Percentiles rank a stretch among this genome's conserved stretches.
phyloP scores from a whole-genome alignment of 1,284 basidiomycete genomes.

The Schizophyllum amplum region DNA sequence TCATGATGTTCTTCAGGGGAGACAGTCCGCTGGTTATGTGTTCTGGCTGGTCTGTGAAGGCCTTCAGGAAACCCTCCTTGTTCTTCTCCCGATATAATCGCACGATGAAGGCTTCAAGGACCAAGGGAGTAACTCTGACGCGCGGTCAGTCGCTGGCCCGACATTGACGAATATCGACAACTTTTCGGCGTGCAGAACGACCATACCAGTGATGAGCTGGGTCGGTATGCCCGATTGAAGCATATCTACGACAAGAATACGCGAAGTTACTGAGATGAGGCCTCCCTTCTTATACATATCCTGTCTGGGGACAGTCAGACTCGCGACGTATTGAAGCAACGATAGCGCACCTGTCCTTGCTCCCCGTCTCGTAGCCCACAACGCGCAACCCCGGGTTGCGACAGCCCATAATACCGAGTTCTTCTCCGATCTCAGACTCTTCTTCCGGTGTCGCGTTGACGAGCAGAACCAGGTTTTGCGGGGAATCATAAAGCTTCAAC shows the following conservation, averaged over 20 bases:
- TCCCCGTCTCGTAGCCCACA: slow-evolving; percentile 78
- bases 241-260: slow-evolving; percentile 95
- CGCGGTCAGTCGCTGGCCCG: neutral
- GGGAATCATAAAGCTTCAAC: slow-evolving; percentile 88
- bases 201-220: slow-evolving; percentile 70
- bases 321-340: neutral
- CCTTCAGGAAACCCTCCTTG: slow-evolving; percentile 86
- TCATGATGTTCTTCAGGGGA: slow-evolving; percentile 87
- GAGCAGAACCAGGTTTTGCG: slow-evolving; percentile 77
- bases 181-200: slow-evolving; percentile 93
- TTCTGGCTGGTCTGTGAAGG: slow-evolving; percentile 95
- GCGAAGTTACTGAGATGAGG: slow-evolving; percentile 86
- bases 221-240: slow-evolving; percentile 82
- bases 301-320: slow-evolving; percentile 47
- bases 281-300: slow-evolving; percentile 83
- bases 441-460: slow-evolving; percentile 88
- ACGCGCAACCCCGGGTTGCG: slow-evolving; percentile 79
- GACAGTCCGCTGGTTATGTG: slow-evolving; percentile 88
- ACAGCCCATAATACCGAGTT: slow-evolving; percentile 88
- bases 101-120: slow-evolving; percentile 86
- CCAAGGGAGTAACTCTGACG: slow-evolving; percentile 73
- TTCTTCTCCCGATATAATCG: slow-evolving; percentile 86
- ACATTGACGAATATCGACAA: slow-evolving; percentile 22
- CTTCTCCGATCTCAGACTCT: slow-evolving; percentile 86
- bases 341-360: slow-evolving; percentile 63